Conservation (phyloP, 306 rosid species). For the Pachyrhizus erosus region DNA sequence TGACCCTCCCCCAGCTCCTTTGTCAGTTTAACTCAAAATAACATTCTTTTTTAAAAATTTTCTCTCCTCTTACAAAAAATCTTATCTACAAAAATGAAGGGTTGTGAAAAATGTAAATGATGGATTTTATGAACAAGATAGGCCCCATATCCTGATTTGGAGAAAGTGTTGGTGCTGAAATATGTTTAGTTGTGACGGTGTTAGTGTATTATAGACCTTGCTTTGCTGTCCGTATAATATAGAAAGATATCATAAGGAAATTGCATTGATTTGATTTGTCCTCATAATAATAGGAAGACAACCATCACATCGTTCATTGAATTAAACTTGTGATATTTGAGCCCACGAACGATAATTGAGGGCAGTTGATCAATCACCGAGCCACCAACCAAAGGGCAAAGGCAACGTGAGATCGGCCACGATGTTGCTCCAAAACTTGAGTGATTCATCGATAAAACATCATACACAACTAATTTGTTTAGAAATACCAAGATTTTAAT, state of each 20-base stretch:
- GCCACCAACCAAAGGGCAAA: slow-evolving; percentile 20
- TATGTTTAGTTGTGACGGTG: slow-evolving; percentile 32
- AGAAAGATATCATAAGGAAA: slow-evolving; percentile 35
- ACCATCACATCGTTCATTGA: slow-evolving; percentile 35
- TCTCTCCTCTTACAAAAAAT: background rate
- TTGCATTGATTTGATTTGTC: slow-evolving; percentile 30
- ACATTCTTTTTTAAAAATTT: background rate
- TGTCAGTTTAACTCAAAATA: background rate
- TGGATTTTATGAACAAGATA: slow-evolving; percentile 32
- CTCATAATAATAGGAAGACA: slow-evolving; percentile 17
- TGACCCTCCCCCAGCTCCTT: background rate
- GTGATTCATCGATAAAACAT: background rate
- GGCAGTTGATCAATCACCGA: slow-evolving; percentile 37
- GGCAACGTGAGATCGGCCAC: background rate
- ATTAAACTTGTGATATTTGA: slow-evolving; percentile 30
- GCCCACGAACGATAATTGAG: slow-evolving; percentile 39
- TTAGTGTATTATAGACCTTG: slow-evolving; percentile 33
- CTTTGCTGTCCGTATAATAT: slow-evolving; percentile 38
- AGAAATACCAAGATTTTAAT: slow-evolving; percentile 10
- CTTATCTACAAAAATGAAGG: background rate
- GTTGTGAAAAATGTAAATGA: slow-evolving; percentile 10
- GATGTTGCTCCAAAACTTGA: background rate
- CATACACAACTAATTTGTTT: background rate
- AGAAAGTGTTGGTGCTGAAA: slow-evolving; percentile 10
- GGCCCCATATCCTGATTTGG: background rate